Percentiles rank a stretch among this genome's conserved stretches.
phyloP scores from a whole-genome alignment of 2,329 filamentous ascomycete species.

The Dichotomopilus funicola region DNA sequence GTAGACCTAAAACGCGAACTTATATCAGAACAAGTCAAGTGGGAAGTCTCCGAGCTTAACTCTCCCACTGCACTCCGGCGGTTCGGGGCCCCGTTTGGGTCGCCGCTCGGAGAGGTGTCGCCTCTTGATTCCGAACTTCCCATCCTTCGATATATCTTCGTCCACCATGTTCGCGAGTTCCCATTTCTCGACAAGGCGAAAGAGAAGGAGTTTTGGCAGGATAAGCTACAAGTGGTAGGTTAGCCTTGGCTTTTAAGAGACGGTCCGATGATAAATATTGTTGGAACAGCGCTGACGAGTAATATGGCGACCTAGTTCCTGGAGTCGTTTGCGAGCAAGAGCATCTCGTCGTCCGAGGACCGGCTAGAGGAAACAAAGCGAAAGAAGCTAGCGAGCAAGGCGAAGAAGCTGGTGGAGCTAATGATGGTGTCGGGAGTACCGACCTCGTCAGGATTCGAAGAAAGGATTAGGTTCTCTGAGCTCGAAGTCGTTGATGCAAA shows the following conservation, averaged over 20 bases:
- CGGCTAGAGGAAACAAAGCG: constrained; percentile 93
- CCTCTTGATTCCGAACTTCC: constrained; percentile 91
- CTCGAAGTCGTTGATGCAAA: constrained; percentile 93
- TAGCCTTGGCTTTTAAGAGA: background rate
- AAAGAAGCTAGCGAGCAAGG: constrained; percentile 84
- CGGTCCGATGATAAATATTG: too few relatives aligned
- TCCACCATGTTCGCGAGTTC: constrained; percentile 95
- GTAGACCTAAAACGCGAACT: constrained; percentile 93
- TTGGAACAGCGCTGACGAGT: background rate
- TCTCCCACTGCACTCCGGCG: constrained; percentile 89
- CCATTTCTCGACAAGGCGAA: constrained; percentile 93
- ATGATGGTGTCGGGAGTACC: constrained; percentile 99
- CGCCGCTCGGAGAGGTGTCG: constrained; percentile 84
- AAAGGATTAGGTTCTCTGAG: constrained; percentile 92
- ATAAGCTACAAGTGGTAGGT: constrained; percentile 87
- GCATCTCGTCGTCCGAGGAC: constrained; percentile 95
- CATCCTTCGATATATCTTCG: constrained; percentile 92
- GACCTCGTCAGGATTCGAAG: constrained; percentile 94
- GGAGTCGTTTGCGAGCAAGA: constrained; percentile 93
- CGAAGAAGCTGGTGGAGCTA: constrained; percentile 89
- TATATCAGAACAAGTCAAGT: constrained; percentile 79
- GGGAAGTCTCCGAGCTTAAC: constrained; percentile 87
- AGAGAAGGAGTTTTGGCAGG: constrained; percentile 99
- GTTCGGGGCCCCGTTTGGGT: constrained; percentile 93
- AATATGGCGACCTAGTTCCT: constrained; percentile 58